Conservation (phyloP, 2,329 filamentous ascomycete species). For the Ceratocystis harringtonii region DNA sequence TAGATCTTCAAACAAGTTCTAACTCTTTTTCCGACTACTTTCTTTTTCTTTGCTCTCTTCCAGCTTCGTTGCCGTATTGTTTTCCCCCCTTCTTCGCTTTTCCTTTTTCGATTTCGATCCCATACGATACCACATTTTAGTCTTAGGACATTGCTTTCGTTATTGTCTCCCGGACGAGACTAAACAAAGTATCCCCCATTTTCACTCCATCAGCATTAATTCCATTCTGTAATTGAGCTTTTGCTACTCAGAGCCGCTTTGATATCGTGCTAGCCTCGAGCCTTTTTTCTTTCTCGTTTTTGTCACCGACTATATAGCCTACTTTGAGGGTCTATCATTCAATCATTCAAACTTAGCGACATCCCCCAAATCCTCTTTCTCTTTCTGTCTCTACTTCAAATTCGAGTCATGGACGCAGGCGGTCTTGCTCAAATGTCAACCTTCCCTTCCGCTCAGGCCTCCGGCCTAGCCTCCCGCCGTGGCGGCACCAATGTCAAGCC, state of each 20-base stretch:
- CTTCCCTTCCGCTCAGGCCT: conserved; percentile 54
- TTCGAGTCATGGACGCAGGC: conserved; percentile 72
- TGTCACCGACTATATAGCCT: conserved; percentile 12
- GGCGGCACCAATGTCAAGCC: conserved; percentile 83
- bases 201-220: not conserved
- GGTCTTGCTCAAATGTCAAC: conserved; percentile 97
- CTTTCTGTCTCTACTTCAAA: not conserved
- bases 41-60: conserved; percentile 1
- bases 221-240: conserved; percentile 2
- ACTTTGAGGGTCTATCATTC: conserved; percentile 14
- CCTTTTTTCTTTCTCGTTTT: not conserved
- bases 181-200: not conserved
- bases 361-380: conserved; percentile 7
- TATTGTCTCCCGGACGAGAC: conserved; percentile 16
- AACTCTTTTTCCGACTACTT: conserved; percentile 7
- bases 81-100: not conserved
- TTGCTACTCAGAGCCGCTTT: not conserved
- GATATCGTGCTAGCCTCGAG: conserved; percentile 1
- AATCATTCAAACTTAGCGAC: conserved; percentile 3
- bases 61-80: not conserved
- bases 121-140: conserved; percentile 7
- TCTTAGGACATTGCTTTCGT: not conserved
- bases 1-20: conserved; percentile 3
- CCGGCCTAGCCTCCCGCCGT: conserved; percentile 69
- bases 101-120: not conserved